A percentile compares a stretch with the other conserved stretches of the same genome.
Evolutionary conservation across 805 yeast species (phyloP).

Genomic region (Barnettozyma sp.): DNA sequence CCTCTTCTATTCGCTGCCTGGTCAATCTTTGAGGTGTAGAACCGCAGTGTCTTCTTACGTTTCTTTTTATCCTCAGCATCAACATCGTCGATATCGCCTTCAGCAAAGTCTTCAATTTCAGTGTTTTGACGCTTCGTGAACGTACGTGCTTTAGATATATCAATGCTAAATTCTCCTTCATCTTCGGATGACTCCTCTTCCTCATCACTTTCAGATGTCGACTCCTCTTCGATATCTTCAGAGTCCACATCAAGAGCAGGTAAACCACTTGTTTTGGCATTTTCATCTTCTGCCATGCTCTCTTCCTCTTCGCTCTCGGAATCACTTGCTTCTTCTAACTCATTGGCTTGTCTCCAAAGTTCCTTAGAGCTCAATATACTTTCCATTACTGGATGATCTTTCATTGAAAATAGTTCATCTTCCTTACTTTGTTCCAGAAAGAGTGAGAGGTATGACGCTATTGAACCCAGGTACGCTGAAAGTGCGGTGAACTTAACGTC

Average conservation of each 20-base stretch:
- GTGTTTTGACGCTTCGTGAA: slow-evolving; percentile 34
- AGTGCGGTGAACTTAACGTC: slow-evolving; percentile 62
- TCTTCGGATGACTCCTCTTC: slow-evolving; percentile 1
- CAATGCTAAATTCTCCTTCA: slow-evolving; percentile 37
- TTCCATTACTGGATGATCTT: slow-evolving; percentile 88
- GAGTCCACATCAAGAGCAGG: slow-evolving; percentile 3
- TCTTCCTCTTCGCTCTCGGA: slow-evolving; percentile 12
- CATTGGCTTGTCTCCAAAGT: slow-evolving; percentile 79
- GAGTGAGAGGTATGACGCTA: slow-evolving; percentile 72
- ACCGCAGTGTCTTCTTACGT: slow-evolving; percentile 76
- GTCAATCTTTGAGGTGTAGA: slow-evolving; percentile 95
- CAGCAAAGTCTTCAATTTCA: slow-evolving; percentile 51
- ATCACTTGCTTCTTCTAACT: slow-evolving; percentile 30
- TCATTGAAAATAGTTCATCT: slow-evolving; percentile 59
- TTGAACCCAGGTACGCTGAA: slow-evolving; percentile 70
- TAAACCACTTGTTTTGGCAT: background rate
- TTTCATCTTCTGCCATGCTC: background rate
- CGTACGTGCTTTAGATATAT: slow-evolving; percentile 45
- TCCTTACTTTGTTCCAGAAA: slow-evolving; percentile 49
- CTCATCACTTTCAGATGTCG: background rate
- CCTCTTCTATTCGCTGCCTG: slow-evolving; percentile 62
- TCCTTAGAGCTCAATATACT: slow-evolving; percentile 75
- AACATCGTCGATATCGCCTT: slow-evolving; percentile 66
- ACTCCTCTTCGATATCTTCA: slow-evolving; percentile 12
- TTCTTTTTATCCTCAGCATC: slow-evolving; percentile 82